Base-by-base conservation (phyloP, 83 land plant species). In the Thuja plicata region DNA sequence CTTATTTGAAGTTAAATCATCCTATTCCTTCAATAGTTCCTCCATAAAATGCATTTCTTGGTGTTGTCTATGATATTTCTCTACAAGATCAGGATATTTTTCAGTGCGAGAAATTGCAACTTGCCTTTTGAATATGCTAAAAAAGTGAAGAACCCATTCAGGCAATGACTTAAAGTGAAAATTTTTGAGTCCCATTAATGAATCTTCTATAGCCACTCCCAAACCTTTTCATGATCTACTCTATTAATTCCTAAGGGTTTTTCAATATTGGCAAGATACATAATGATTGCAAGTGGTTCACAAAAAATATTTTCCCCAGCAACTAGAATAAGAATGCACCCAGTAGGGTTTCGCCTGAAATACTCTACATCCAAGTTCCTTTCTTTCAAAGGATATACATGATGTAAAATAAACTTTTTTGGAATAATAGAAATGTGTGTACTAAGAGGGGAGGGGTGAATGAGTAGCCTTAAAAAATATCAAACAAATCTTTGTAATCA, bases 141-240 rank as follows among this genome's bases (percentile, higher is more conserved):
- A 84, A 86, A 79, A 86, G n/a, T 77, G 85, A 19, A 84, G 86
- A 76, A 80, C 43, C 78, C 92, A 41, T 43, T 80, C 77, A 89
- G 92, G 30, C 76, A 77, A 66, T 90, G 87, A 41, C 76, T 92
- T 21, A 88, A 43, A 19, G 93, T 90, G 80, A 92, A 92, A 52
- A 90, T 89, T 83, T 90, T 90, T 4, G 90, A 85, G n/a, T 90
- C 89, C 93, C 92, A 90, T 46, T 55, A 35, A 80, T 92, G 88
- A 38, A 88, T 87, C 73, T 86, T 92, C 57, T 85, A 88, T 86
- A 90, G 50, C 93, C 92, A 90, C 54, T 90, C 90, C 50, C 88
- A 55, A 48, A 88, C 89, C 74, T 86, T 85, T n/a, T 78, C 77
- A 50, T 78, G 86, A 38, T 92, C 78, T 11, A 86, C 88, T 85